These are phyloP conservation scores for Amanita molliuscula DNA, from an alignment of 768 basidiomycete species.

Conservation along the genomic window DNA sequence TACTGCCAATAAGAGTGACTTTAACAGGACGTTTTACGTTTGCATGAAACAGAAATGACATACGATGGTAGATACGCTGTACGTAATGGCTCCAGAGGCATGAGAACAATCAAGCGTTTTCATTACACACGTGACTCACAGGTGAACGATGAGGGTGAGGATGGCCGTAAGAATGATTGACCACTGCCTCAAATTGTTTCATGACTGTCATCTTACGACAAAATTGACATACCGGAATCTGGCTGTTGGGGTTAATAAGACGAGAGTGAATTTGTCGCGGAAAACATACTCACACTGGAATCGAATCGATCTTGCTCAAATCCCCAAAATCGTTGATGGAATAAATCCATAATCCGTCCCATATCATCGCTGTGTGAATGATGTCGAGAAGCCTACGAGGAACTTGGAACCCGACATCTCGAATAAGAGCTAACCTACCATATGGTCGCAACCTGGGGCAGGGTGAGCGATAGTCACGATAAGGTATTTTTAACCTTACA, in stretches of 20 bases:
- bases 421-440: neutral
- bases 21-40: neutral
- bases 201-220: neutral
- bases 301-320: constrained; percentile 9
- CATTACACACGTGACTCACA: constrained; percentile 9
- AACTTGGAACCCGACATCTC: neutral
- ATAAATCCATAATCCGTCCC: constrained; percentile 18
- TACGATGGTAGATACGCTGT: constrained; percentile 16
- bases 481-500: constrained; percentile 7
- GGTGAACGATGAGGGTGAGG: constrained; percentile 19
- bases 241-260: neutral
- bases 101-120: neutral
- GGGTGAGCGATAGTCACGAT: neutral
- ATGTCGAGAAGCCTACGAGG: constrained; percentile 15
- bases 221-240: neutral
- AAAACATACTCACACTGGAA: constrained; percentile 14
- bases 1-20: constrained; percentile 9
- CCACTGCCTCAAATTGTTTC: constrained; percentile 10
- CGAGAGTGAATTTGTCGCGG: neutral
- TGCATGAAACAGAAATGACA: neutral
- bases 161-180: constrained; percentile 15
- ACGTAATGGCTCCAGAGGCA: constrained; percentile 14
- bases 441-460: neutral
- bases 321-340: constrained; percentile 14
- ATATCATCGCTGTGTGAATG: constrained; percentile 15